Percentiles rank a stretch among this genome's conserved stretches.
Evolutionary conservation across 129 eudicot species (phyloP).

Genomic region (Silybum marianum): DNA sequence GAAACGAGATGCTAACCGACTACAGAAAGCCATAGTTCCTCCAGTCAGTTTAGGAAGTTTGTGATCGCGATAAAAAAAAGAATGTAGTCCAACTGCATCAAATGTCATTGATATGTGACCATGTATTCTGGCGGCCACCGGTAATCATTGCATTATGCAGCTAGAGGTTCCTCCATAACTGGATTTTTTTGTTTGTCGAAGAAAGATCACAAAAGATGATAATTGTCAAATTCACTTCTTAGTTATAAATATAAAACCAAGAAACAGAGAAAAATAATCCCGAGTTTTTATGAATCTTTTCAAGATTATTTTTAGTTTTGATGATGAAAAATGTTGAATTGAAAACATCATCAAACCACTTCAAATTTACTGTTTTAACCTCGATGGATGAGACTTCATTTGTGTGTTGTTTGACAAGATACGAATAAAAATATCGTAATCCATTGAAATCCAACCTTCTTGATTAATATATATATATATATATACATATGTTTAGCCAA

Average conservation of each 20-base stretch:
- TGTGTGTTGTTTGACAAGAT: no score
- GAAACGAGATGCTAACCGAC: not conserved
- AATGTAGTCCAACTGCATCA: conserved; percentile 25
- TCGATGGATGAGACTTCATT: no score
- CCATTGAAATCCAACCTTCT: not conserved
- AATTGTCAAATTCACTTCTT: conserved; percentile 9
- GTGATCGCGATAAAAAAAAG: conserved; percentile 15
- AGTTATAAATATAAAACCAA: not conserved
- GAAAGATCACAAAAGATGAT: conserved; percentile 1
- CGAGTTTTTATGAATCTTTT: not conserved
- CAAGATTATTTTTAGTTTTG: not conserved
- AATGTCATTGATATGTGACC: conserved; percentile 14
- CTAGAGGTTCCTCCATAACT: conserved; percentile 89
- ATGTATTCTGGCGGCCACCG: not conserved
- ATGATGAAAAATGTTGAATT: not conserved
- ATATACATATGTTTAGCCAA: not conserved
- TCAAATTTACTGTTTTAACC: not conserved
- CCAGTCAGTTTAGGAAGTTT: not conserved
- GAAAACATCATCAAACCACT: not conserved
- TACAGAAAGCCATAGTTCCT: conserved; percentile 13
- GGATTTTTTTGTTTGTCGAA: conserved; percentile 23
- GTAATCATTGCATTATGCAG: conserved; percentile 41
- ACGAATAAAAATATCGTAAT: not conserved
- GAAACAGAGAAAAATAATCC: not conserved
- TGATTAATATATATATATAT: not conserved